Conservation (phyloP, 257 asterid genomes). For the Galeopsis tetrahit region DNA sequence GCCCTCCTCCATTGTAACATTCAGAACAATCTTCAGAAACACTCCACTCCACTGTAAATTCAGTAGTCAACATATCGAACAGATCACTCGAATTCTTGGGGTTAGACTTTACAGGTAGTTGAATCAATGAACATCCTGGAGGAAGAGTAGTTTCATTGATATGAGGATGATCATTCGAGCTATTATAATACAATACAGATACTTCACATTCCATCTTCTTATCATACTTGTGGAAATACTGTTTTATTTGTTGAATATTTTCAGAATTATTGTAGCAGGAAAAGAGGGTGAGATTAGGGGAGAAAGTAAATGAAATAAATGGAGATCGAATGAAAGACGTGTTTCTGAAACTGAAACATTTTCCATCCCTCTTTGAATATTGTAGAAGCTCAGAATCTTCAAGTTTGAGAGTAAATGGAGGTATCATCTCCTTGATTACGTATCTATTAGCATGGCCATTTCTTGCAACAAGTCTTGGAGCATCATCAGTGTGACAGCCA, state of each 20-base stretch:
- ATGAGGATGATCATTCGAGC: background rate
- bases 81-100: background rate
- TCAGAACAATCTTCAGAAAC: background rate
- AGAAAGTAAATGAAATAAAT: background rate
- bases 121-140: background rate
- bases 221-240: background rate
- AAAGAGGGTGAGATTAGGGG: background rate
- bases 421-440: background rate
- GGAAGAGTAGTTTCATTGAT: background rate
- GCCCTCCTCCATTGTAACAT: constrained; percentile 28
- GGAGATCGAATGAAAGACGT: constrained; percentile 20
- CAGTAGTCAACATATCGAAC: constrained; percentile 16
- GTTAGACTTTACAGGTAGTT: constrained; percentile 24
- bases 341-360: constrained; percentile 3
- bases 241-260: too few relatives aligned
- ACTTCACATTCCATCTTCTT: background rate
- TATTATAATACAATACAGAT: background rate
- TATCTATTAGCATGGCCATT: background rate
- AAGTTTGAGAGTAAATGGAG: background rate
- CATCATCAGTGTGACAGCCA: background rate
- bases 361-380: fast-evolving
- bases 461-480: background rate
- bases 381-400: background rate
- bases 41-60: constrained; percentile 32
- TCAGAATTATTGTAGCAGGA: background rate